A percentile compares a stretch with the other conserved stretches of the same genome.
Evolutionary conservation across 2,329 filamentous ascomycete species (phyloP).

Genomic region (Fusarium sacchari): DNA sequence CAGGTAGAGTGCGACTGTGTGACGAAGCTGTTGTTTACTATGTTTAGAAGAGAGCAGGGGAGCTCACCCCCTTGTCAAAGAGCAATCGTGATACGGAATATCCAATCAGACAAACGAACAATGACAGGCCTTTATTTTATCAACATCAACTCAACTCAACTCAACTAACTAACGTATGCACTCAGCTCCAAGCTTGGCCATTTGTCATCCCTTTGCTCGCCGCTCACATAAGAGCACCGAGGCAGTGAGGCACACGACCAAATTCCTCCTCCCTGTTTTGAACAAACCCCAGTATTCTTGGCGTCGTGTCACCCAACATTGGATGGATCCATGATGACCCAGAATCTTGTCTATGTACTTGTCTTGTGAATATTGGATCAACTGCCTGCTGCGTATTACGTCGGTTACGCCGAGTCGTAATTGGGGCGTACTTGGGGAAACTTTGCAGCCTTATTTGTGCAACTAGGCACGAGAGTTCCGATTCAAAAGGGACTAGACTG

Average conservation of each 20-base stretch:
- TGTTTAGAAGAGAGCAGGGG: slow-evolving; percentile 12
- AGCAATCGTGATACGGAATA: not conserved
- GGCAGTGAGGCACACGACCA: not conserved
- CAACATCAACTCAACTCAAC: not conserved
- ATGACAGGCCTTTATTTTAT: not conserved
- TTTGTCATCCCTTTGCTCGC: not conserved
- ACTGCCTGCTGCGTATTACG: not conserved
- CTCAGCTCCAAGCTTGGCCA: not conserved
- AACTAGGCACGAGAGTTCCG: not conserved
- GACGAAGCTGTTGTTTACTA: slow-evolving; percentile 15
- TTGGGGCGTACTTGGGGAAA: not conserved
- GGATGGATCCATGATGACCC: not conserved
- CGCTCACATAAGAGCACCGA: not conserved
- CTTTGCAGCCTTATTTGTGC: slow-evolving; percentile 22
- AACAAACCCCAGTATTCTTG: not conserved
- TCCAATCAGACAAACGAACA: not conserved
- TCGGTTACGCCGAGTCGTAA: slow-evolving; percentile 21
- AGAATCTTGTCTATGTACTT: not conserved
- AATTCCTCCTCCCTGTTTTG: slow-evolving; percentile 5
- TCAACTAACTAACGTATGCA: not conserved
- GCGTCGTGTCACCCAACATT: slow-evolving; percentile 14
- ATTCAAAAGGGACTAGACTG: not conserved
- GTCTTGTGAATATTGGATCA: slow-evolving; percentile 13
- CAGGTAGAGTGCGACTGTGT: not conserved
- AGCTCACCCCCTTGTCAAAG: not conserved